phyloP scores from a whole-genome alignment of 768 basidiomycete genomes.

The Boletus speciosus region DNA sequence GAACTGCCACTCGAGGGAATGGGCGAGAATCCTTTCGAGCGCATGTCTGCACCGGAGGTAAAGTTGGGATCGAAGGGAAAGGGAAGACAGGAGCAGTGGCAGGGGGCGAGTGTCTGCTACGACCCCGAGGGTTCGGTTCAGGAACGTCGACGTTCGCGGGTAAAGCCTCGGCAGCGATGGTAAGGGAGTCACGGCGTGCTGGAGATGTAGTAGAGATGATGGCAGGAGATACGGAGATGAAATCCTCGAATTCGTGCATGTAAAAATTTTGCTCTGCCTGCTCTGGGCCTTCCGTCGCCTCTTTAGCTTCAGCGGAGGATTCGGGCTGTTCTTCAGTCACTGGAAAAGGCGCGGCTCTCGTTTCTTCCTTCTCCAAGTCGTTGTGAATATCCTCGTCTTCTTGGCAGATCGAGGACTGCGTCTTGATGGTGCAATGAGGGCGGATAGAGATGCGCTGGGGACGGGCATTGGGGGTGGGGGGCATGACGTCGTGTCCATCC shows the following conservation, averaged over 20 bases:
- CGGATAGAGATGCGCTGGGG: slow-evolving; percentile 46
- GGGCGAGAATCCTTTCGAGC: slow-evolving; percentile 36
- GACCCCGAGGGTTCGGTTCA: slow-evolving; percentile 24
- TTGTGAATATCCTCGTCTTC: slow-evolving; percentile 13
- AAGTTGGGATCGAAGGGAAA: slow-evolving; percentile 31
- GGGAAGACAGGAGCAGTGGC: slow-evolving; percentile 26
- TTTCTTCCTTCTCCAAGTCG: slow-evolving; percentile 7
- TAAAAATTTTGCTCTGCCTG: slow-evolving; percentile 60
- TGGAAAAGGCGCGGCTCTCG: slow-evolving; percentile 4
- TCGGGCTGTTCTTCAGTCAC: slow-evolving; percentile 8
- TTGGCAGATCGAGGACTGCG: slow-evolving; percentile 17
- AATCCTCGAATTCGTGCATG: slow-evolving; percentile 49
- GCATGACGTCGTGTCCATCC: slow-evolving; percentile 14
- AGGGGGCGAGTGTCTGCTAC: slow-evolving; percentile 40
- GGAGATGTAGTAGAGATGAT: slow-evolving; percentile 27
- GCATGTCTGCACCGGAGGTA: slow-evolving; percentile 25
- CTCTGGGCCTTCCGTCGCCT: slow-evolving; percentile 30
- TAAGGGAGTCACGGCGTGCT: slow-evolving; percentile 40
- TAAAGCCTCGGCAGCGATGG: slow-evolving; percentile 13
- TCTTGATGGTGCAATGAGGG: slow-evolving; percentile 50
- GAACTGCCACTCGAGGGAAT: slow-evolving; percentile 48
- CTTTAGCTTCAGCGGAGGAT: slow-evolving; percentile 9
- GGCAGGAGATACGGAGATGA: slow-evolving; percentile 45
- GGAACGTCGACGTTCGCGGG: slow-evolving; percentile 10
- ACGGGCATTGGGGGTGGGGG: slow-evolving; percentile 30